Evolutionary conservation across 441 rosid genomes (phyloP).

Genomic region (Pelargonium myrrhifolium): DNA sequence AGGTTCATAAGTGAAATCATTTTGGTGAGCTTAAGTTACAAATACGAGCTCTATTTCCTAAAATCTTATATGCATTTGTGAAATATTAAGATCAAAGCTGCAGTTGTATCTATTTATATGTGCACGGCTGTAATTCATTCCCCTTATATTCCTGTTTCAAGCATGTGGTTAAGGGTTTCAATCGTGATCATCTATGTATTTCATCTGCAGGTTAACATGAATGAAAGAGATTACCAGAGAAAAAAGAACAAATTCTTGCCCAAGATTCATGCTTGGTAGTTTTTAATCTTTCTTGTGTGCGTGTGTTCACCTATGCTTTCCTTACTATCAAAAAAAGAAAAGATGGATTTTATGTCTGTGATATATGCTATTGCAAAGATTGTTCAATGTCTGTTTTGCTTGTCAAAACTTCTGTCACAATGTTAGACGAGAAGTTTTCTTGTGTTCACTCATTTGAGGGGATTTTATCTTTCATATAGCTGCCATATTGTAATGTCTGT

Average conservation of each 20-base stretch:
- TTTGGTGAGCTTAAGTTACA: neutral
- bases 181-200: slow-evolving; percentile 13
- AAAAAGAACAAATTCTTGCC: slow-evolving; percentile 96
- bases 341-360: no score
- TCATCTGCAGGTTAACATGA: slow-evolving; percentile 77
- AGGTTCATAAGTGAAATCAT: no score
- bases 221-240: slow-evolving; percentile 91
- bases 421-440: no score
- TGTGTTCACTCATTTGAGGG: no score
- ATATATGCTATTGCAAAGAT: no score
- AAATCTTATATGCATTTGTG: neutral
- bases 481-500: neutral
- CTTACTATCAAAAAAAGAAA: no score
- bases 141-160: neutral
- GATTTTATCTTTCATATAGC: neutral
- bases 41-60: neutral
- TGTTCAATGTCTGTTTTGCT: no score
- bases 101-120: neutral
- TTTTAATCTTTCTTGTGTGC: no score
- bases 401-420: no score
- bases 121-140: neutral
- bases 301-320: no score
- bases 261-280: slow-evolving; percentile 94
- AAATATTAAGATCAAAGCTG: neutral
- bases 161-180: slow-evolving; percentile 8